phyloP scores from a whole-genome alignment of 306 rosid species.

The Pueraria montana region DNA sequence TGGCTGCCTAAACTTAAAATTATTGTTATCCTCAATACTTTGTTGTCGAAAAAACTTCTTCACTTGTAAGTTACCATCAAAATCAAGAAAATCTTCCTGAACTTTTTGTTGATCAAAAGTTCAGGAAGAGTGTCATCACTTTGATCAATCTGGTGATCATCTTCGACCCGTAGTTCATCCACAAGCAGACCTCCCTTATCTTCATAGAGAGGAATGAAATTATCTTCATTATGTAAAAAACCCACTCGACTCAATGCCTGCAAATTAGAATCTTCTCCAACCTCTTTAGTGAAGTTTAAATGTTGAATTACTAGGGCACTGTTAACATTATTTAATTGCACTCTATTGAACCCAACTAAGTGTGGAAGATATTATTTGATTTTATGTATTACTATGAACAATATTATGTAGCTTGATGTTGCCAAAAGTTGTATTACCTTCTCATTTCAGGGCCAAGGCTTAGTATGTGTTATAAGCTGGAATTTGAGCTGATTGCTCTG shows the following conservation, averaged over 20 bases:
- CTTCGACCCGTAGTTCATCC: background rate
- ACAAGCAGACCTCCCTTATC: background rate
- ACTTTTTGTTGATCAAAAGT: slow-evolving; percentile 12
- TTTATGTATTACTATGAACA: slow-evolving; percentile 1
- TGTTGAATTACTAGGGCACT: background rate
- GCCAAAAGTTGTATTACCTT: slow-evolving; percentile 31
- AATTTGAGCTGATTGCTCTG: slow-evolving; percentile 19
- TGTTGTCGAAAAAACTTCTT: background rate
- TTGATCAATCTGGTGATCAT: background rate
- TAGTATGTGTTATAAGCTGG: slow-evolving; percentile 37
- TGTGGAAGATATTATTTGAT: slow-evolving; percentile 6
- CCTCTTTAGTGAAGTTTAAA: background rate
- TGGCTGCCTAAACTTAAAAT: slow-evolving; percentile 2
- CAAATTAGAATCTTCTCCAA: slow-evolving; percentile 25
- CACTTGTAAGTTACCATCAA: background rate
- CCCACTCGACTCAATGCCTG: background rate
- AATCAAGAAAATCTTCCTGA: background rate
- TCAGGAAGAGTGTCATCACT: slow-evolving; percentile 5
- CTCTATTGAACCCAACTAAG: background rate
- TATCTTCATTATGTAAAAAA: background rate
- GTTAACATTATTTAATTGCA: slow-evolving; percentile 1
- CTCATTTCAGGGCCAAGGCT: slow-evolving; percentile 51
- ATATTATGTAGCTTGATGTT: slow-evolving; percentile 30
- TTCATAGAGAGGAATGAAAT: slow-evolving; percentile 7
- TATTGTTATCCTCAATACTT: background rate